Conservation (phyloP, 1,139 yeast genomes). For the Kazachstania sp. region DNA sequence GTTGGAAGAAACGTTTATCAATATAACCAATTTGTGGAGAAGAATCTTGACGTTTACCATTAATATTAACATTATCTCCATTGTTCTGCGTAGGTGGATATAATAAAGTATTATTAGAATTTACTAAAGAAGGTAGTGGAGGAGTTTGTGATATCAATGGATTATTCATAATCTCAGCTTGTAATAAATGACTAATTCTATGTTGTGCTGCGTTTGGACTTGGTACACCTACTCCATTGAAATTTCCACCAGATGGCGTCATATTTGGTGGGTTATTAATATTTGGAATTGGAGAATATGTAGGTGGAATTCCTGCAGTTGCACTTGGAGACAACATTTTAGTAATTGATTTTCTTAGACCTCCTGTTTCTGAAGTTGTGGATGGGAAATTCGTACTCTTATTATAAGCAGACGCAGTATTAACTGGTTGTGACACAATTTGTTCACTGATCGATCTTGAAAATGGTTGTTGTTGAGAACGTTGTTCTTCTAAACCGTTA, state of each 20-base stretch:
- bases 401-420: not conserved
- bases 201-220: not conserved
- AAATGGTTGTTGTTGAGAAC: not conserved
- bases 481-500: not conserved
- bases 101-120: not conserved
- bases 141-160: not conserved
- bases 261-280: no score
- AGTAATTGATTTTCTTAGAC: not conserved
- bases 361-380: not conserved
- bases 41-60: not conserved
- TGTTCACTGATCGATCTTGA: constrained; percentile 1
- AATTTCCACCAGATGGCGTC: no score
- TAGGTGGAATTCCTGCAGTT: not conserved
- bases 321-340: not conserved
- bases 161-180: not conserved
- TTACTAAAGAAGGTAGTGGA: not conserved
- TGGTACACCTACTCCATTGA: not conserved
- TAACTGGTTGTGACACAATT: not conserved
- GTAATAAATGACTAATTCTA: not conserved
- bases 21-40: constrained; percentile 2
- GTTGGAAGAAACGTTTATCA: constrained; percentile 4
- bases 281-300: no score
- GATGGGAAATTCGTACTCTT: not conserved
- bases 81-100: not conserved
- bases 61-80: not conserved